These are phyloP conservation scores for Paramecium pentaurelia DNA, from an alignment of 73 alveolate species.

Conservation along the genomic window DNA sequence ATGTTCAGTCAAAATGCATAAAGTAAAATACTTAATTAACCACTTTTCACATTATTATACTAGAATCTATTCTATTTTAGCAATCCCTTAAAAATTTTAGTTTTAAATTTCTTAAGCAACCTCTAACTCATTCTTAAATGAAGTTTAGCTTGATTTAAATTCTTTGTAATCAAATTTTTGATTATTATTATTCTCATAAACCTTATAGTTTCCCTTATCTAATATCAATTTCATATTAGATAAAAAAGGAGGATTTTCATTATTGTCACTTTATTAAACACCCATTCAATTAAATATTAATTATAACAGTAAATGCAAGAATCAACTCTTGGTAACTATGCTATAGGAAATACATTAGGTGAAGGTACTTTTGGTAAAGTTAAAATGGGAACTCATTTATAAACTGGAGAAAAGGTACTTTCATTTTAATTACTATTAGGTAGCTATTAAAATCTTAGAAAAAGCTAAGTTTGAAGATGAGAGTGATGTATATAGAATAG, in stretches of 20 bases:
- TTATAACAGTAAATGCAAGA: not conserved
- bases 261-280: not conserved
- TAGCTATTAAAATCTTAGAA: constrained; percentile 83
- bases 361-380: constrained; percentile 65
- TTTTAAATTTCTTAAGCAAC: not conserved
- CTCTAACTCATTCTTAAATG: not conserved
- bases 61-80: not conserved
- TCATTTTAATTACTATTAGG: constrained; percentile 6
- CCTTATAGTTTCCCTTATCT: not conserved
- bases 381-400: constrained; percentile 43
- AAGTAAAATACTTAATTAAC: not conserved
- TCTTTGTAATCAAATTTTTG: not conserved
- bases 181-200: not conserved
- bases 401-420: constrained; percentile 48
- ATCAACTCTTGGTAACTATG: constrained; percentile 1
- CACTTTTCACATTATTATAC: not conserved
- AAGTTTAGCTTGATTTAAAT: not conserved
- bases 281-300: not conserved
- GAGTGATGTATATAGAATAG: constrained; percentile 78
- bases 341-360: not conserved
- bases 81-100: not conserved
- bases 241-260: not conserved
- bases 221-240: not conserved
- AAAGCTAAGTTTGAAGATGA: constrained; percentile 81
- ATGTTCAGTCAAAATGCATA: not conserved